Evolutionary conservation across 768 basidiomycete species (phyloP), one percentile per base, ranked within the genome.

Genomic region (Termitomyces sp.): DNA sequence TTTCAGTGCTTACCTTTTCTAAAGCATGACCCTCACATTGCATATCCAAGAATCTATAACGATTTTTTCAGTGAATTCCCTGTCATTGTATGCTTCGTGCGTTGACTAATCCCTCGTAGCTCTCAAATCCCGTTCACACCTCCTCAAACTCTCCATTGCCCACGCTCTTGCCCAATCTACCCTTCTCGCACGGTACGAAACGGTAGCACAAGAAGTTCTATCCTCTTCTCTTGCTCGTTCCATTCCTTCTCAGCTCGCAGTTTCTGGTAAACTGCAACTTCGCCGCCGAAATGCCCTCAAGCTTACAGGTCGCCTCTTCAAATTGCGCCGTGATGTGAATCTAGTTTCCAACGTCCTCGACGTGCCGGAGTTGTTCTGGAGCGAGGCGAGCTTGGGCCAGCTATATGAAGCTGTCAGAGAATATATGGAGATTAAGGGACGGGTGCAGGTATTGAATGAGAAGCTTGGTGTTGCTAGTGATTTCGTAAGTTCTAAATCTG

Each of bases 121-220:
- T 4, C 88, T 97, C 68, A 95, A 95, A 75, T 90, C 91, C 0
- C 89, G 87, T 27, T 95, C 94, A 0, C 92, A 93, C 66, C 83
- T 95, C 42, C 86, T 93, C 47, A 92, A 95, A 66, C 81, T 98
- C 18, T 95, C 95, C n/a, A 86, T 98, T 54, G 85, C 95, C 0
- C 95, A 98, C 63, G 95, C 94, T 3, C 82, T 97, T 24, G 95
- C 94, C 2, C 95, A 98, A 71, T 95, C 93, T 1, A 96, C 94
- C 0, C 86, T 97, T 20, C 82, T 98, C 5, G 92, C 91, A 4
- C 87, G 87, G 63, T 95, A 92, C 68, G 95, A 98, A 72, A 78
- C 87, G 3, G 84, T 80, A 47, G 87, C 93, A 24, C 83, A 87
- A 60, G 83, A 80, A 3, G 89, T 93, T 9, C 81, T 96, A n/a